These are phyloP conservation scores for Erythrophleum ivorense DNA, from an alignment of 331 rosid genomes.

Conservation along the genomic window DNA sequence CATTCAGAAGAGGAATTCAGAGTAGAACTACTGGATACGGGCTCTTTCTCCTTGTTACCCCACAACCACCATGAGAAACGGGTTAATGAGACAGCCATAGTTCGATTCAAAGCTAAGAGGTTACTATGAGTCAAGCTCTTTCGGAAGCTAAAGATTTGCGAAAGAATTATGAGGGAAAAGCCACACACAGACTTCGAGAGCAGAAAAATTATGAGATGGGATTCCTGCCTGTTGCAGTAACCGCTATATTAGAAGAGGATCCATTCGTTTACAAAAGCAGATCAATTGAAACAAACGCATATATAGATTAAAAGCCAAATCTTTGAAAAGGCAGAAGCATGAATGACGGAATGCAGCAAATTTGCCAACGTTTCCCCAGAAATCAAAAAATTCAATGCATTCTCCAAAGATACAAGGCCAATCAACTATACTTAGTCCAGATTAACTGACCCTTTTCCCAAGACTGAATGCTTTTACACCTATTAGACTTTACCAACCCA, in stretches of 20 bases:
- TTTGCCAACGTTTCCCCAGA: conserved; percentile 6
- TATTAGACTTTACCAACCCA: conserved; percentile 1
- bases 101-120: conserved; percentile 26
- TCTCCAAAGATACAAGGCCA: background rate
- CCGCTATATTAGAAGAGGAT: conserved; percentile 48
- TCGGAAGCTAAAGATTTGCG: conserved; percentile 32
- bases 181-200: conserved; percentile 37
- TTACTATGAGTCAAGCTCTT: background rate
- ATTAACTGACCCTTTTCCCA: conserved; percentile 18
- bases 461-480: background rate
- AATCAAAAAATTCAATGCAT: conserved; percentile 13
- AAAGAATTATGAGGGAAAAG: conserved; percentile 29
- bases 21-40: conserved; percentile 49
- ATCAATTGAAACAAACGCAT: background rate
- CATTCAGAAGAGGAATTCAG: conserved; percentile 54
- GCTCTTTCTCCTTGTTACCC: conserved; percentile 70
- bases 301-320: background rate
- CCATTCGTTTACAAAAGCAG: conserved; percentile 33
- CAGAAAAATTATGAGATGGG: conserved; percentile 31
- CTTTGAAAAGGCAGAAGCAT: conserved; percentile 1
- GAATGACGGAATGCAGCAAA: conserved; percentile 16
- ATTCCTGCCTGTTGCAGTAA: conserved; percentile 55
- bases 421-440: conserved; percentile 17
- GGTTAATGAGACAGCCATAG: conserved; percentile 68
- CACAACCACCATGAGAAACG: conserved; percentile 69